phyloP scores from a whole-genome alignment of 495 filamentous ascomycete genomes.

The Aspergillus campestris region DNA sequence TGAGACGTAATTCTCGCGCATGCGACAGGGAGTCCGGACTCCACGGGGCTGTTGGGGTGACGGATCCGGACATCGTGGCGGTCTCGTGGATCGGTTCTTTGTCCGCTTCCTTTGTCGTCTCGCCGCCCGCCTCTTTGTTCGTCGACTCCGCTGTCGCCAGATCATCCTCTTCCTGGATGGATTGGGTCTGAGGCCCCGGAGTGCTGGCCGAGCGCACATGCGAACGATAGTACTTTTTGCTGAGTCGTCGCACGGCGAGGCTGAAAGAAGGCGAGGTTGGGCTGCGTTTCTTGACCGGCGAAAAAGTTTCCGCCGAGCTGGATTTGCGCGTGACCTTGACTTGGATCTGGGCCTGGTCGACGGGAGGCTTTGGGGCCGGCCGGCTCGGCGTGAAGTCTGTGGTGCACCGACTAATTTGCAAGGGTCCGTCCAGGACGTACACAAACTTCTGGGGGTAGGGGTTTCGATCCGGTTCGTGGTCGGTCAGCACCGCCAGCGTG shows the following conservation, averaged over 20 bases:
- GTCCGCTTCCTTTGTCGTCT: too few relatives aligned
- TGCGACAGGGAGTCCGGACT: not conserved
- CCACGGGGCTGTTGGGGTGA: too few relatives aligned
- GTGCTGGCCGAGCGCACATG: not conserved
- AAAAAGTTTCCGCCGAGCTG: constrained; percentile 13
- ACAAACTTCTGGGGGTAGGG: constrained; percentile 7
- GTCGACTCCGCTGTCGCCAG: too few relatives aligned
- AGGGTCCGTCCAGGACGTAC: constrained; percentile 20
- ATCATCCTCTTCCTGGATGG: too few relatives aligned
- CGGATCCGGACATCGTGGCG: too few relatives aligned
- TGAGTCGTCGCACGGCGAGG: too few relatives aligned
- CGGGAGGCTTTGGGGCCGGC: constrained; percentile 28
- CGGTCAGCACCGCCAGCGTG: constrained; percentile 17
- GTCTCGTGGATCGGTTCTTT: too few relatives aligned
- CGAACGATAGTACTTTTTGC: not conserved
- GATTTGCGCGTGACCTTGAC: constrained; percentile 9
- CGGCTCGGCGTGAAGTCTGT: constrained; percentile 32
- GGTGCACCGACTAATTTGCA: constrained; percentile 32
- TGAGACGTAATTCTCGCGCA: constrained; percentile 19
- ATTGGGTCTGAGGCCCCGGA: too few relatives aligned
- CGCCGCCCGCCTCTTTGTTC: too few relatives aligned
- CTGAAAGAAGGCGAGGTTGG: too few relatives aligned
- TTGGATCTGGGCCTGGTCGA: not conserved
- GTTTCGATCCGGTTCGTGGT: not conserved
- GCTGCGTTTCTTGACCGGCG: constrained; percentile 4